Conservation (phyloP, 805 yeast genomes). For the Metschnikowia arizonensis region DNA sequence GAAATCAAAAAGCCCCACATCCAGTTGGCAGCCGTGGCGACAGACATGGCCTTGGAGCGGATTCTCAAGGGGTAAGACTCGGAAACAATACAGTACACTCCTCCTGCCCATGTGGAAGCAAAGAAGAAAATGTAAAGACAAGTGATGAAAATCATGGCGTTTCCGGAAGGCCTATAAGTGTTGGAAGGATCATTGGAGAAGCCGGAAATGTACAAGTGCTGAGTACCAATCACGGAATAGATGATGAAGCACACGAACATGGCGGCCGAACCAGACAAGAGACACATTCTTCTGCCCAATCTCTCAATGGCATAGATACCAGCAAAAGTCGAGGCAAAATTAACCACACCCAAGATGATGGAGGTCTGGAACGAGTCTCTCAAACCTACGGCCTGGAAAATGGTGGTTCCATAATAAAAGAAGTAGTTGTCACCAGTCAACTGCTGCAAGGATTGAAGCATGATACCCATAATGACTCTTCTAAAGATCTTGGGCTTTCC, state of each 20-base stretch:
- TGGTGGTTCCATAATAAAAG: slow-evolving; percentile 56
- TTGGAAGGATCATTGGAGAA: slow-evolving; percentile 31
- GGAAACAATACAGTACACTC: slow-evolving; percentile 59
- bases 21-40: slow-evolving; percentile 65
- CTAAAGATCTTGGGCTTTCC: slow-evolving; percentile 60
- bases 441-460: slow-evolving; percentile 49
- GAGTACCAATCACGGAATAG: slow-evolving; percentile 57
- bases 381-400: slow-evolving; percentile 49
- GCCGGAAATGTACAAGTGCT: slow-evolving; percentile 37
- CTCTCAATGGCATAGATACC: slow-evolving; percentile 48
- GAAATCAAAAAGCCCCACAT: slow-evolving; percentile 57
- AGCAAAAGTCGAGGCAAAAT: slow-evolving; percentile 50
- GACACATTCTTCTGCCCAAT: slow-evolving; percentile 50
- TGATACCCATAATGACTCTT: slow-evolving; percentile 54
- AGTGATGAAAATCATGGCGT: slow-evolving; percentile 58
- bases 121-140: slow-evolving; percentile 62
- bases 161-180: slow-evolving; percentile 48
- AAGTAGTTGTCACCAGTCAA: slow-evolving; percentile 57
- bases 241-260: slow-evolving; percentile 55
- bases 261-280: slow-evolving; percentile 46
- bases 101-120: slow-evolving; percentile 73
- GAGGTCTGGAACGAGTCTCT: slow-evolving; percentile 51
- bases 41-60: slow-evolving; percentile 59
- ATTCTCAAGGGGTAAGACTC: slow-evolving; percentile 66
- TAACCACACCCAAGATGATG: slow-evolving; percentile 49